Conservation (phyloP, 192 early-diverging fungal genomes). For the Podila horticola region DNA sequence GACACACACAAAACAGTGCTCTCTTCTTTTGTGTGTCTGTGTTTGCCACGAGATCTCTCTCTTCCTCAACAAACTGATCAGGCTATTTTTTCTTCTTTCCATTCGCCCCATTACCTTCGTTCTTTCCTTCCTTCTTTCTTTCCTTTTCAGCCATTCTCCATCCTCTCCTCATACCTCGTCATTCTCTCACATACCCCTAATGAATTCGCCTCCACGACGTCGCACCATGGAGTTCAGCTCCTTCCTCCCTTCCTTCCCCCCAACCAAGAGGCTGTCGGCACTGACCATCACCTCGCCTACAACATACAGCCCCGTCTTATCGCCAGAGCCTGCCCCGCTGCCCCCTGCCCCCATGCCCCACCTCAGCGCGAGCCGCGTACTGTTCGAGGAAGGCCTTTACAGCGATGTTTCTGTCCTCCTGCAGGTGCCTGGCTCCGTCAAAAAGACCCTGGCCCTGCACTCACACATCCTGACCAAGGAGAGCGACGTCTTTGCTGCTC, state of each 20-base stretch:
- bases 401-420: conserved; percentile 40
- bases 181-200: neutral
- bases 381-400: conserved; percentile 51
- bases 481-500: conserved; percentile 41
- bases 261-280: conserved; percentile 44
- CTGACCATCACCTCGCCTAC: conserved; percentile 37
- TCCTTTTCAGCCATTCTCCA: neutral
- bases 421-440: conserved; percentile 36
- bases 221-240: conserved; percentile 36
- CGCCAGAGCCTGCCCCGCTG: conserved; percentile 38
- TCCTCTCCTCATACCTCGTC: neutral
- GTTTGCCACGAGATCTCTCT: conserved; percentile 1
- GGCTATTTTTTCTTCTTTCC: neutral
- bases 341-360: conserved; percentile 47
- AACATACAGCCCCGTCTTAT: conserved; percentile 23
- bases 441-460: conserved; percentile 40
- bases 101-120: neutral
- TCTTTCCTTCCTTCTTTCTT: neutral
- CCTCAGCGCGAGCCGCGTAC: conserved; percentile 42
- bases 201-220: neutral
- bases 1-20: neutral
- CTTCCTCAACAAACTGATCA: neutral
- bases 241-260: conserved; percentile 48
- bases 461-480: conserved; percentile 34
- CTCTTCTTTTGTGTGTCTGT: neutral